Evolutionary conservation across 768 basidiomycete species (phyloP), one percentile per base, ranked within the genome.

Genomic region (Kwoniella dendrophila): DNA sequence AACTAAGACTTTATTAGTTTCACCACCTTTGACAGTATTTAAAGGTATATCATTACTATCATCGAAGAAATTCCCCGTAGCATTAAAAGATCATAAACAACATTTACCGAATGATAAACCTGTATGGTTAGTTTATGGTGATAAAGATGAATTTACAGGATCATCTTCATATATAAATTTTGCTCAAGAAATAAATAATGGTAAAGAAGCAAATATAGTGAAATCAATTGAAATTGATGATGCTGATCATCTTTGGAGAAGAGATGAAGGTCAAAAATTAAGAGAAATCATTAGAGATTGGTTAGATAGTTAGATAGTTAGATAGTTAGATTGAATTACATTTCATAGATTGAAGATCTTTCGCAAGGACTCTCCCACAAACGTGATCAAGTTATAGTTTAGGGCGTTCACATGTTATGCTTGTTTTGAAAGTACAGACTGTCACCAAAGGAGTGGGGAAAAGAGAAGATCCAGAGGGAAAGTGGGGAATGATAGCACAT

Each of bases 181-280:
- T 33, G 47, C 29, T 6, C n/a, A 56, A 11, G 52, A 52, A 26
- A 33, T n/a, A n/a, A n/a, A n/a, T n/a, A n/a, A 34, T 32, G 49
- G 33, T 10, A 49, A 52, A 22, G 41, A 49, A 27, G 47, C n/a
- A n/a, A n/a, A n/a, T n/a, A n/a, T 50, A 20, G 24, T 68, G 10
- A 30, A 38, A 36, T 32, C 45, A 29, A 38, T 59, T 48, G 66
- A 68, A 40, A 48, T 73, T 4, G 62, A 63, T 88, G 29, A 78
- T 88, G 56, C 85, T 83, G 69, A 74, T 91, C 36, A 84, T 86
- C 22, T 78, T 81, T 3, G 62, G 60, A 49, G 66, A 29, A 59
- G 58, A 16, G 68, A 64, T 26, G 49, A 49, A 7, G 68, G 54
- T 36, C 63, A 52, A 20, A 40, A 63, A 34, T n/a, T 62, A 41